These are phyloP conservation scores for Ambrosiella beaveri DNA, from an alignment of 2,329 filamentous ascomycete species.

Conservation along the genomic window DNA sequence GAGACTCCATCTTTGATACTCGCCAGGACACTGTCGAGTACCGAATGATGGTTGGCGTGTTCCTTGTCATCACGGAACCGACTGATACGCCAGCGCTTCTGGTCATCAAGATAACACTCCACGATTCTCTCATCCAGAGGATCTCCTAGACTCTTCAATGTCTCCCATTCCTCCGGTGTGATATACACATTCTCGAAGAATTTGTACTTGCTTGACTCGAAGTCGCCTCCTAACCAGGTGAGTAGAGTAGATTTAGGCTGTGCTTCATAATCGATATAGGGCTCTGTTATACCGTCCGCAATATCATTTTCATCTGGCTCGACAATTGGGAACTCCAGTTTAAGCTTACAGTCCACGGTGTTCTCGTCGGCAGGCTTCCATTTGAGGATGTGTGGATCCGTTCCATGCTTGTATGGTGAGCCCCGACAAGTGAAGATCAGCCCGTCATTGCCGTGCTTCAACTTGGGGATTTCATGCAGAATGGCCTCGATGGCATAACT, in stretches of 20 bases:
- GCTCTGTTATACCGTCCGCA: slow-evolving; percentile 43
- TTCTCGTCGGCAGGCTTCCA: slow-evolving; percentile 97
- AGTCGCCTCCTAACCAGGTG: slow-evolving; percentile 37
- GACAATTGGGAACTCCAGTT: slow-evolving; percentile 56
- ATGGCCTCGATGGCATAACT: slow-evolving; percentile 82
- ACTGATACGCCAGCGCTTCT: slow-evolving; percentile 67
- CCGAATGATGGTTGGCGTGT: slow-evolving; percentile 75
- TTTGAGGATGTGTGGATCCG: slow-evolving; percentile 85
- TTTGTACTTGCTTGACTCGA: slow-evolving; percentile 36
- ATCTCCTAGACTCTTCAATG: slow-evolving; percentile 53
- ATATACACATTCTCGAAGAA: slow-evolving; percentile 52
- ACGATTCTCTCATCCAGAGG: slow-evolving; percentile 77
- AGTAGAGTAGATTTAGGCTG: slow-evolving; percentile 58
- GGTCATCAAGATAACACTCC: slow-evolving; percentile 68
- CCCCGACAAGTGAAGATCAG: slow-evolving; percentile 93
- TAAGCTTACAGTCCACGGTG: slow-evolving; percentile 78
- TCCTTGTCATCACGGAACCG: slow-evolving; percentile 85
- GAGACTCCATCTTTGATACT: slow-evolving; percentile 78
- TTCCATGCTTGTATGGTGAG: slow-evolving; percentile 74
- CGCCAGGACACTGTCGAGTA: slow-evolving; percentile 70
- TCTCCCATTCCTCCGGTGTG: slow-evolving; percentile 65
- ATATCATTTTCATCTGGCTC: slow-evolving; percentile 51
- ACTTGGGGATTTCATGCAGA: slow-evolving; percentile 68
- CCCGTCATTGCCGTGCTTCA: slow-evolving; percentile 89
- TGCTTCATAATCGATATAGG: slow-evolving; percentile 63